phyloP scores from a whole-genome alignment of 2,329 filamentous ascomycete genomes.

The Monosporascus sp. region DNA sequence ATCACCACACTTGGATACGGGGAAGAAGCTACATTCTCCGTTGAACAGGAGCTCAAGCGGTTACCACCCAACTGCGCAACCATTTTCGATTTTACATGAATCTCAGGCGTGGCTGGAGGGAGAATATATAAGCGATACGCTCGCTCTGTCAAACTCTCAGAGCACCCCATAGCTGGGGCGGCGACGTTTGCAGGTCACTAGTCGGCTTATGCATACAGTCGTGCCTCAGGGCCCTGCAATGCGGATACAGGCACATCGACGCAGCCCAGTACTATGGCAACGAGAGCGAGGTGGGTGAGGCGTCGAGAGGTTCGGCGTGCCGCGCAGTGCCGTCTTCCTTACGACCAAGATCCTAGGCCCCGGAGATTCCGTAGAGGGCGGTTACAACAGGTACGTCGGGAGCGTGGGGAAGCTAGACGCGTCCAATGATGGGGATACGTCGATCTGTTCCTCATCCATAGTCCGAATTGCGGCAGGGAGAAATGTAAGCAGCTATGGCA shows the following conservation, averaged over 20 bases:
- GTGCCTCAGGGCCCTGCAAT: conserved; percentile 48
- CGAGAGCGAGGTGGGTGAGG: conserved; percentile 60
- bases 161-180: conserved; percentile 63
- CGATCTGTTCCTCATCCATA: conserved; percentile 64
- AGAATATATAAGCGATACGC: conserved; percentile 29
- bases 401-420: conserved; percentile 58
- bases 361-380: conserved; percentile 47
- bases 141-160: conserved; percentile 43
- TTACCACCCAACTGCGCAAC: too few species aligned
- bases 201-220: conserved; percentile 50
- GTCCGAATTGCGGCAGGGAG: conserved; percentile 45
- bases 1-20: too few species aligned
- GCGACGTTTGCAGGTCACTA: conserved; percentile 63
- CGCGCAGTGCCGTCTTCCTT: conserved; percentile 49
- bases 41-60: too few species aligned
- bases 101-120: neutral
- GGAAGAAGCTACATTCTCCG: too few species aligned
- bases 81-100: too few species aligned
- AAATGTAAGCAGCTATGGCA: conserved; percentile 59
- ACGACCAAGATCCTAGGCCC: conserved; percentile 64
- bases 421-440: conserved; percentile 52
- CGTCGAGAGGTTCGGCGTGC: conserved; percentile 48
- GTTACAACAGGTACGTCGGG: conserved; percentile 52
- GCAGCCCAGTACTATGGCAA: conserved; percentile 61
- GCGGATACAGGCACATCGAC: conserved; percentile 60